Evolutionary conservation across 2,329 filamentous ascomycete genomes (phyloP).

Genomic region (Penicillium polonicum): DNA sequence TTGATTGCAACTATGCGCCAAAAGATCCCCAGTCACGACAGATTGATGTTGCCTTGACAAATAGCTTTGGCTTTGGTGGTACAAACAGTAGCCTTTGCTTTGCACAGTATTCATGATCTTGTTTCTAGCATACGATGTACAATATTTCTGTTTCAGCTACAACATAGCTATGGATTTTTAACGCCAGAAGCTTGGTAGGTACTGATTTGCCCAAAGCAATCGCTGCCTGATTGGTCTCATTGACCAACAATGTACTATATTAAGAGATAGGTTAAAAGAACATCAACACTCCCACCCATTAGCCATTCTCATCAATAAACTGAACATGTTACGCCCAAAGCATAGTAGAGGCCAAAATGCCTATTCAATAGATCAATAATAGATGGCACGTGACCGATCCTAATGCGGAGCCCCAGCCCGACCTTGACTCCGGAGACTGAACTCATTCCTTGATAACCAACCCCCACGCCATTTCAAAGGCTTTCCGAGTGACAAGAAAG

Average conservation of each 20-base stretch:
- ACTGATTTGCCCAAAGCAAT: neutral
- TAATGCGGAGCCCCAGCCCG: conserved; percentile 30
- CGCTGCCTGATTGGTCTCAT: neutral
- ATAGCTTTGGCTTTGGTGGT: conserved; percentile 97
- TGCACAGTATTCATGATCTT: conserved; percentile 25
- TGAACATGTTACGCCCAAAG: neutral
- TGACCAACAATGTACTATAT: neutral
- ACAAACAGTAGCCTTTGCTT: conserved; percentile 92
- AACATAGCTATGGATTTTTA: neutral
- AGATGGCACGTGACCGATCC: conserved; percentile 23
- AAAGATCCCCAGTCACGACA: conserved; percentile 65
- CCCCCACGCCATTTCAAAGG: conserved; percentile 1
- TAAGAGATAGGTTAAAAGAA: neutral
- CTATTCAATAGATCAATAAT: conserved; percentile 1
- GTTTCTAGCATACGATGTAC: conserved; percentile 3
- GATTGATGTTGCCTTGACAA: conserved; percentile 76
- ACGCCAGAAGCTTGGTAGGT: neutral
- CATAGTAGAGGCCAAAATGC: neutral
- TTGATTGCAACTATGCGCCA: conserved; percentile 83
- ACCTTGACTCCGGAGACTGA: conserved; percentile 19
- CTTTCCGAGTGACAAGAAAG: conserved; percentile 2
- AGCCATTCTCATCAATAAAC: neutral
- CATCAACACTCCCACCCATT: neutral
- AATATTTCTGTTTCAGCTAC: conserved; percentile 5
- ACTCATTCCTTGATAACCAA: conserved; percentile 7